These are phyloP conservation scores for Dictyostelium discoideum DNA, from an alignment of 78 protist genomes.

Conservation along the genomic window dicty_2.7 NC_007088.5:5809501-5810000, in stretches of 20 bases:
- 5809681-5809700: constrained; percentile 39
- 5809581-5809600: not conserved
- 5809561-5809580: not conserved
- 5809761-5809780: not conserved
- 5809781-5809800: not conserved
- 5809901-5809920: constrained; percentile 38
- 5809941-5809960: constrained; percentile 25
- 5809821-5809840: constrained; percentile 66
- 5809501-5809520: constrained; percentile 67
- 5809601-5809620: constrained; percentile 58
- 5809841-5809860: constrained; percentile 52
- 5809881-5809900: constrained; percentile 45
- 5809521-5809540: constrained; percentile 59
- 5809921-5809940: constrained; percentile 7
- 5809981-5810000: constrained; percentile 83
- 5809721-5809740: constrained; percentile 33
- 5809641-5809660: constrained; percentile 81
- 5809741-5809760: not conserved
- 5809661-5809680: not conserved
- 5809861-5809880: constrained; percentile 35
- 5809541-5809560: constrained; percentile 56
- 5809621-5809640: constrained; percentile 29
- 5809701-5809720: constrained; percentile 45
- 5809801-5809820: constrained; percentile 41
- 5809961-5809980: constrained; percentile 56